Percentiles rank a stretch among this genome's conserved stretches.
Conservation (phyloP, 208 protist species). For the Wallacemonas sp. region DNA sequence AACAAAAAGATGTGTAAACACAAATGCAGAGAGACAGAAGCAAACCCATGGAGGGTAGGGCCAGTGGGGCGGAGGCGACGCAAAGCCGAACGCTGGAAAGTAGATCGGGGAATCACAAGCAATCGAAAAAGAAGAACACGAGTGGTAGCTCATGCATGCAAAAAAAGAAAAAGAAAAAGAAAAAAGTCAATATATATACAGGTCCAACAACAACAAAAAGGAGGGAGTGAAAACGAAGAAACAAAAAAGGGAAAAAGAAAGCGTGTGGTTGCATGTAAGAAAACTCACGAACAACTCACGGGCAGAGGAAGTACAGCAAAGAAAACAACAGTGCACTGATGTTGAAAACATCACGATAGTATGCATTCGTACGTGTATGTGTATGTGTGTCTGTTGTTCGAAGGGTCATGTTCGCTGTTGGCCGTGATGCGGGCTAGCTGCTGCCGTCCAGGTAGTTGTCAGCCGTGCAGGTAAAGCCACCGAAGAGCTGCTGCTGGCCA, state of each 20-base stretch:
- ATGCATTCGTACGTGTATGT: constrained; percentile 3
- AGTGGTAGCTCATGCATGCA: neutral
- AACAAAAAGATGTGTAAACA: too few relatives aligned
- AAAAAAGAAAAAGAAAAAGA: neutral
- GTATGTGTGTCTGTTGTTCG: neutral
- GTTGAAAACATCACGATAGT: neutral
- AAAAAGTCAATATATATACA: too few relatives aligned
- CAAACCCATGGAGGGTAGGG: neutral
- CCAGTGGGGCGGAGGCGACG: neutral
- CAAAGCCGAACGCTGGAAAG: too few relatives aligned
- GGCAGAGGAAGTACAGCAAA: neutral
- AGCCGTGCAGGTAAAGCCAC: constrained; percentile 89
- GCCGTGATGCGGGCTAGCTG: constrained; percentile 1
- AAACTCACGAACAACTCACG: too few relatives aligned
- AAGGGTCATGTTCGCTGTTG: neutral
- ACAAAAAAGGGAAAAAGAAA: constrained; percentile 12
- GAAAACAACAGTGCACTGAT: neutral
- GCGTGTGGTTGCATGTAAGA: too few relatives aligned
- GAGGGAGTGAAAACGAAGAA: constrained; percentile 19
- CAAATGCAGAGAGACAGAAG: too few relatives aligned
- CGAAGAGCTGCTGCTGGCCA: constrained; percentile 89
- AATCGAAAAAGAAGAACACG: constrained; percentile 8
- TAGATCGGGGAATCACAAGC: too few relatives aligned
- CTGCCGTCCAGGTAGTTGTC: constrained; percentile 73
- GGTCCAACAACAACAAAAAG: constrained; percentile 8